Evolutionary conservation across 2,329 filamentous ascomycete species (phyloP).

Genomic region (Penicillium sp.): DNA sequence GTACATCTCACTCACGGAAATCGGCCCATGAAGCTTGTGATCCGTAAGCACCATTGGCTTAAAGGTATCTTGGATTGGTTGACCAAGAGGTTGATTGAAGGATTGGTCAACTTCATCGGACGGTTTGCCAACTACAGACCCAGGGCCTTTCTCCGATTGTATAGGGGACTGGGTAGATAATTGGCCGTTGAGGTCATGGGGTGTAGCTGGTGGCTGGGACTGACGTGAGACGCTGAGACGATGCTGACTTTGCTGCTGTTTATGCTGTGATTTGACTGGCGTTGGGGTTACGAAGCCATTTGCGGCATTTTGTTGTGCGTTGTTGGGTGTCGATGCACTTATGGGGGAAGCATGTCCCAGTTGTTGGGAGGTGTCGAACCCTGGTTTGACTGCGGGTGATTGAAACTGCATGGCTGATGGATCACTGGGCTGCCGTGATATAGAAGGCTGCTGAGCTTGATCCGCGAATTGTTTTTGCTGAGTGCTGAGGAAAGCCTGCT

Average conservation of each 20-base stretch:
- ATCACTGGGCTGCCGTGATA: constrained; percentile 45
- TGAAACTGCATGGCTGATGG: constrained; percentile 50
- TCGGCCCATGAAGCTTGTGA: constrained; percentile 70
- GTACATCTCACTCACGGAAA: constrained; percentile 69
- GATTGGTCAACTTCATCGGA: constrained; percentile 37
- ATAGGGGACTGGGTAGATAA: constrained; percentile 35
- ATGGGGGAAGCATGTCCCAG: constrained; percentile 40
- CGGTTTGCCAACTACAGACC: constrained; percentile 34
- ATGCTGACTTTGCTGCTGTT: constrained; percentile 37
- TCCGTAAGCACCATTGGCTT: constrained; percentile 52
- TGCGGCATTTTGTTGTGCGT: constrained; percentile 35
- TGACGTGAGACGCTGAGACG: constrained; percentile 39
- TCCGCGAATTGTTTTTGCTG: constrained; percentile 51
- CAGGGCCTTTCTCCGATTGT: constrained; percentile 33
- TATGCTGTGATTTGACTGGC: constrained; percentile 39
- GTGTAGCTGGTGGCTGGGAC: constrained; percentile 38
- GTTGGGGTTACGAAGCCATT: constrained; percentile 49
- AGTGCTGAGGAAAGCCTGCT: constrained; percentile 56
- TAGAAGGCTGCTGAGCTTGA: constrained; percentile 48
- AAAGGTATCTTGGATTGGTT: constrained; percentile 50
- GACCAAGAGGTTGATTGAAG: constrained; percentile 39
- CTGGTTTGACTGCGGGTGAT: constrained; percentile 52
- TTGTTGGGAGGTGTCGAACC: constrained; percentile 45
- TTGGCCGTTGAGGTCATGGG: constrained; percentile 35
- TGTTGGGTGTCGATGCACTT: constrained; percentile 35